phyloP scores from a whole-genome alignment of 805 yeast species.

The Candida ponderosae region DNA sequence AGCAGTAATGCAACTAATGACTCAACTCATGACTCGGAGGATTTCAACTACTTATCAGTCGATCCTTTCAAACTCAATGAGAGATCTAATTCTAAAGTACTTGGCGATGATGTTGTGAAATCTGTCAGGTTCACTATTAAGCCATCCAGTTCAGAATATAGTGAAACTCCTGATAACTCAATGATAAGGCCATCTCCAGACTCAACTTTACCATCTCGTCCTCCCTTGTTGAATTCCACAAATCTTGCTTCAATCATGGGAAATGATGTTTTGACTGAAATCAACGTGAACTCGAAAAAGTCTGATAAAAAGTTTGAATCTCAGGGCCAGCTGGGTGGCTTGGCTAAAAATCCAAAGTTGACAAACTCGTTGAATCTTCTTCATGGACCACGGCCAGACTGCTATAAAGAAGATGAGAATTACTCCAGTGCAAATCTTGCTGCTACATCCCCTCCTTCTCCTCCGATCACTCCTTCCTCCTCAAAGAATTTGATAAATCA shows the following conservation, averaged over 20 bases:
- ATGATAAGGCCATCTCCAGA: not conserved
- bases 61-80: too few relatives aligned
- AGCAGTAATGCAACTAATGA: not conserved
- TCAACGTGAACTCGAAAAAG: constrained; percentile 1
- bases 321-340: too few relatives aligned
- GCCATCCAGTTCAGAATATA: constrained; percentile 16
- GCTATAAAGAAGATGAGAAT: too few relatives aligned
- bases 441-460: too few relatives aligned
- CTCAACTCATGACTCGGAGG: not conserved
- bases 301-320: too few relatives aligned
- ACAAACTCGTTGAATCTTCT: too few relatives aligned
- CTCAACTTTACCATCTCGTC: not conserved
- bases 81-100: not conserved
- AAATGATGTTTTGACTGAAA: not conserved
- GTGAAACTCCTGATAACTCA: constrained; percentile 15
- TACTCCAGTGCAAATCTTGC: too few relatives aligned
- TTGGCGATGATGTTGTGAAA: not conserved
- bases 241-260: not conserved
- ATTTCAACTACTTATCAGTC: not conserved
- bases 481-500: too few relatives aligned
- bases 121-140: constrained; percentile 4
- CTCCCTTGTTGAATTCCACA: not conserved
- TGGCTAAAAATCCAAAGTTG: too few relatives aligned
- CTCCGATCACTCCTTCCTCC: too few relatives aligned
- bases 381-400: too few relatives aligned